These are phyloP conservation scores for Gossypium raimondii DNA, from an alignment of 345 rosid species.

Conservation along the genomic window DNA sequence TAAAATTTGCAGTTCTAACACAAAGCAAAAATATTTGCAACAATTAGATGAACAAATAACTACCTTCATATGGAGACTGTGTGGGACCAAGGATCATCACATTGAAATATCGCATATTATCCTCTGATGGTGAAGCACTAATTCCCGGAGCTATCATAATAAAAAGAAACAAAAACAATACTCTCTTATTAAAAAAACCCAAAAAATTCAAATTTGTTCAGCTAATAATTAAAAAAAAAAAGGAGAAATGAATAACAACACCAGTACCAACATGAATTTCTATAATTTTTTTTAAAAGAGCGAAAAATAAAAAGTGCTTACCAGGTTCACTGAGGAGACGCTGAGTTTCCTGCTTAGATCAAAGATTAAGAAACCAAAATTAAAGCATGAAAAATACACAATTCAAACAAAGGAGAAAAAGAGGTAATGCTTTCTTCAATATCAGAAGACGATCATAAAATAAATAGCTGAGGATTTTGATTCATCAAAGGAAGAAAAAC, in stretches of 20 bases:
- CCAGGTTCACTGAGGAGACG: slow-evolving; percentile 99
- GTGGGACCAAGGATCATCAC: slow-evolving; percentile 99
- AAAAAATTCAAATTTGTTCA: no score
- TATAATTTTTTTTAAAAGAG: not conserved
- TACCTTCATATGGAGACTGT: slow-evolving; percentile 98
- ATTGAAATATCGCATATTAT: slow-evolving; percentile 90
- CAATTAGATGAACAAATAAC: not conserved
- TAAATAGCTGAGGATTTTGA: not conserved
- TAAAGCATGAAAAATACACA: not conserved
- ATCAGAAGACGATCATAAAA: not conserved
- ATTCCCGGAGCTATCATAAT: slow-evolving; percentile 79
- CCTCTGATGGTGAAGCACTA: slow-evolving; percentile 96
- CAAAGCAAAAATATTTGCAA: not conserved
- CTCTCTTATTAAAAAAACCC: not conserved
- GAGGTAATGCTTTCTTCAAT: not conserved
- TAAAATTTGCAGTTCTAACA: not conserved
- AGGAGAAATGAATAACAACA: no score
- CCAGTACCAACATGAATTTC: not conserved
- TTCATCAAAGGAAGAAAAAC: not conserved
- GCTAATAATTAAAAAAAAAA: no score
- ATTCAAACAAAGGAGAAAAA: not conserved
- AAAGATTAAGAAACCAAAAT: slow-evolving; percentile 6
- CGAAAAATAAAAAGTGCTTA: slow-evolving; percentile 13
- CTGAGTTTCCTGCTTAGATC: slow-evolving; percentile 73
- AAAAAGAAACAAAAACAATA: not conserved